Conservation (phyloP, 257 asterid species). For the Penstemon newberryi region DNA sequence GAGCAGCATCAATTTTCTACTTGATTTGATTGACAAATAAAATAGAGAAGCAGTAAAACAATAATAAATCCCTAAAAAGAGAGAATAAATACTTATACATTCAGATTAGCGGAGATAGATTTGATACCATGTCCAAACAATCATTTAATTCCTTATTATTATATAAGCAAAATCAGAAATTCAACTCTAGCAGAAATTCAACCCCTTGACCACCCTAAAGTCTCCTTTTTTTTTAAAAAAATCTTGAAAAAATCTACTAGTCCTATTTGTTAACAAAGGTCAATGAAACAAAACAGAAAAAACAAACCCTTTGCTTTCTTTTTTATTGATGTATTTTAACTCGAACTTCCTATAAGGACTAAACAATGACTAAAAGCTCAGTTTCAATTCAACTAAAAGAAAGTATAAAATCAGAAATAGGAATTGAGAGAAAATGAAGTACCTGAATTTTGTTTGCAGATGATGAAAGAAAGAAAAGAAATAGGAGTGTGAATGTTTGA, state of each 20-base stretch:
- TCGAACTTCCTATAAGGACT: no score
- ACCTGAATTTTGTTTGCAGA: conserved; percentile 31
- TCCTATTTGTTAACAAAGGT: conserved; percentile 9
- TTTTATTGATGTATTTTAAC: no score
- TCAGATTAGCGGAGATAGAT: not conserved
- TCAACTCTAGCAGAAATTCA: conserved; percentile 26
- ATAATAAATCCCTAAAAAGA: not conserved
- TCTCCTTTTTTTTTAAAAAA: conserved; percentile 19
- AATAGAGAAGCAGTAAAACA: not conserved
- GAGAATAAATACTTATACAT: not conserved
- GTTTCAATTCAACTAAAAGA: conserved; percentile 11
- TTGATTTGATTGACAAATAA: not conserved
- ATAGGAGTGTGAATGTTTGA: not conserved
- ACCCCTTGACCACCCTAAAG: conserved; percentile 33
- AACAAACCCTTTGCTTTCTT: not conserved
- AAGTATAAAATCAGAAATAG: not conserved
- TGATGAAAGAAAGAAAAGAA: not conserved
- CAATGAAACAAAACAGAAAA: conserved; percentile 19
- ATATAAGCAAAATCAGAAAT: not conserved
- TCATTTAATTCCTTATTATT: not conserved
- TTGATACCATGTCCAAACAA: not conserved
- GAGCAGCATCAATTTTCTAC: not conserved
- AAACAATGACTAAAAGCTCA: not conserved
- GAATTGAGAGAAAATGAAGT: conserved; percentile 9
- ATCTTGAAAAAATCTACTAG: not conserved